Evolutionary conservation across 1,284 basidiomycete genomes (phyloP).

Genomic region (Puccinia horiana): DNA sequence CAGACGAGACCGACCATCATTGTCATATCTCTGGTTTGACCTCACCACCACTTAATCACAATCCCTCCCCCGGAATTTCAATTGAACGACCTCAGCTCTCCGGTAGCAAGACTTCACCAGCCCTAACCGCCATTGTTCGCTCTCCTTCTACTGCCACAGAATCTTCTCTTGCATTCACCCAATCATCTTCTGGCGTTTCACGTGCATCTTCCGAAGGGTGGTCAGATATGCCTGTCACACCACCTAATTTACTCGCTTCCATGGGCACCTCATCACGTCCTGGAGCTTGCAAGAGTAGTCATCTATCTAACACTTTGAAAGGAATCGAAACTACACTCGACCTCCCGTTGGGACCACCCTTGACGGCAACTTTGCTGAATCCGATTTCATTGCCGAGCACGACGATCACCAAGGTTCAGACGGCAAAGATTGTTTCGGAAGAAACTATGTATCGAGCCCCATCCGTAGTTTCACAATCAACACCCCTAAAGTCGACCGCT

Average conservation of each 20-base stretch:
- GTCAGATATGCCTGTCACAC: constrained; percentile 49
- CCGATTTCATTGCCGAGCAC: not conserved
- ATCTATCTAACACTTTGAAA: constrained; percentile 7
- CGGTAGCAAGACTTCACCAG: constrained; percentile 19
- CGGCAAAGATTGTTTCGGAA: constrained; percentile 48
- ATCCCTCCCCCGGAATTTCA: constrained; percentile 13
- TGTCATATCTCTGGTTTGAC: not conserved
- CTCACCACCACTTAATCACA: constrained; percentile 18
- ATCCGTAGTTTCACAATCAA: constrained; percentile 3
- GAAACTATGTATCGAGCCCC: constrained; percentile 50
- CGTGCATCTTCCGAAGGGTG: constrained; percentile 49
- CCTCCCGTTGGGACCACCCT: not conserved
- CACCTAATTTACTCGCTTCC: constrained; percentile 34
- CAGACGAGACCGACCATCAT: constrained; percentile 15
- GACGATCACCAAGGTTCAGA: constrained; percentile 35
- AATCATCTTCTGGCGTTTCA: constrained; percentile 43
- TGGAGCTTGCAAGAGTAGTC: constrained; percentile 15
- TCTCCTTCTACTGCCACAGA: constrained; percentile 46
- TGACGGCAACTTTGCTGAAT: constrained; percentile 28
- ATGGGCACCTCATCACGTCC: not conserved
- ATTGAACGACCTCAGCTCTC: constrained; percentile 8
- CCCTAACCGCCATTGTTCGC: constrained; percentile 18
- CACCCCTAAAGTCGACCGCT: not conserved
- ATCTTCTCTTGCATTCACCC: constrained; percentile 41
- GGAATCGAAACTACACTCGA: constrained; percentile 13